Base-by-base conservation (phyloP, 495 filamentous ascomycete species). In the Neurospora sublineolata region DNA sequence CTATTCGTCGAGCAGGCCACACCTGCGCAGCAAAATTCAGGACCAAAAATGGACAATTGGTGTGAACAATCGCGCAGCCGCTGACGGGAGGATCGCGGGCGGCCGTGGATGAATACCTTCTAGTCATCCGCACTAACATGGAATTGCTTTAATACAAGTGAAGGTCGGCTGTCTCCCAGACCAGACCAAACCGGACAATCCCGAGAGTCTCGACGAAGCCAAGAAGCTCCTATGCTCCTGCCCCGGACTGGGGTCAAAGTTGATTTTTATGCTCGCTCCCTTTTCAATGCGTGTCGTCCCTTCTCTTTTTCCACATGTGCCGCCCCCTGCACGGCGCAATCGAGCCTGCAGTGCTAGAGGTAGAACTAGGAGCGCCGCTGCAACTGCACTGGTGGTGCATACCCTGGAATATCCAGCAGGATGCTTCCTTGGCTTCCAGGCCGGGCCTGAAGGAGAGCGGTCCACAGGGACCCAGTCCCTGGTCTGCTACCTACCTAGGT, bases 1-100 rank as follows among this genome's bases (percentile, higher is more conserved):
- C 73, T 73, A 80, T 78, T 78, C 76, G 77, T 75, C 76, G 72
- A 75, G 42, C 46, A 70, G 72, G 44, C 27, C 37, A 38, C 71
- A 70, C 68, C 23, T n/a, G 70, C 20, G 46, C 27, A 64, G 38
- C 38, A 60, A 70, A 70, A 37, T 70, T 14, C 33, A 71, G 68
- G 67, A 20, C 23, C 67, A 23, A 58, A 27, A 67, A 72, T 70
- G 44, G 70, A 37, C 64, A 64, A 60, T 60, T 33, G 52, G 27
- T 64, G 52, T 33, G 27, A 64, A 64, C 52, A 64, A 64, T 64
- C 27, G 52, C 52, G 52, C 52, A 64, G 52, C 27, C 52, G 27
- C 27, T 64, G 52, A 64, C 52, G 52, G 52, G 52, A 60, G 27
- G 52, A 60, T 60, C 52, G 23, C 11, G 52, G 52, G 52, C 27